phyloP scores from a whole-genome alignment of 2,329 filamentous ascomycete genomes.

The Sclerotinia minor region DNA sequence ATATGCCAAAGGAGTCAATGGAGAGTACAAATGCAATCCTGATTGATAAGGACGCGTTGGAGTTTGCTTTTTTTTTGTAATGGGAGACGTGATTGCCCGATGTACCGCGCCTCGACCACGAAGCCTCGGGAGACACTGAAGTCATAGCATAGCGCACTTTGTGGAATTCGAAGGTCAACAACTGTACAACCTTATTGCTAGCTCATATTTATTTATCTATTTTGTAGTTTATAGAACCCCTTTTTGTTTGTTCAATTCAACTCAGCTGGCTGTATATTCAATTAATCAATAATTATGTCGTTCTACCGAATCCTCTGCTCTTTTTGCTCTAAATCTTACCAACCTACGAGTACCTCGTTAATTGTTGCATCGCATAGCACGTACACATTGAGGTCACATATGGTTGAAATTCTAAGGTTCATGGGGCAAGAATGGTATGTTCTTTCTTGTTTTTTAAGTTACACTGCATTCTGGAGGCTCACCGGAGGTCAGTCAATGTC shows the following conservation, averaged over 20 bases:
- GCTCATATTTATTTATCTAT: background rate
- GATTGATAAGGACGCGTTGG: background rate
- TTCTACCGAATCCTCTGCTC: constrained; percentile 28
- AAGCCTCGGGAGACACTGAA: background rate
- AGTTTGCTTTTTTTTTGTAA: background rate
- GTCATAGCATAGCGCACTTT: constrained; percentile 7
- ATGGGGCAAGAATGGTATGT: constrained; percentile 34
- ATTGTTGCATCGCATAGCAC: constrained; percentile 29
- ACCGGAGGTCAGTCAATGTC: too few relatives aligned
- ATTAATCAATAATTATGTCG: constrained; percentile 21
- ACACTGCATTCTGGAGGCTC: background rate
- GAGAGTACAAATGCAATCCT: background rate
- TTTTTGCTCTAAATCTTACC: constrained; percentile 27
- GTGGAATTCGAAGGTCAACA: too few relatives aligned
- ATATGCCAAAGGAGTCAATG: too few relatives aligned
- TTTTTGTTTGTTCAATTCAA: background rate
- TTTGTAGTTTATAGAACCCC: background rate
- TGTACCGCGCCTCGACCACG: background rate
- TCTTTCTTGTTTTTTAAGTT: constrained; percentile 1
- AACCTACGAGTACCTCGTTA: constrained; percentile 23
- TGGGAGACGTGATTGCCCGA: constrained; percentile 6
- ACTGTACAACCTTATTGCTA: background rate
- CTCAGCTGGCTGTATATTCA: background rate
- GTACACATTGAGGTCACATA: constrained; percentile 32
- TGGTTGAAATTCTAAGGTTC: constrained; percentile 34